Percentiles rank a stretch among this genome's conserved stretches.
These are phyloP conservation scores for Trametes cubensis DNA, from an alignment of 768 basidiomycete species.

Conservation along the genomic window DNA sequence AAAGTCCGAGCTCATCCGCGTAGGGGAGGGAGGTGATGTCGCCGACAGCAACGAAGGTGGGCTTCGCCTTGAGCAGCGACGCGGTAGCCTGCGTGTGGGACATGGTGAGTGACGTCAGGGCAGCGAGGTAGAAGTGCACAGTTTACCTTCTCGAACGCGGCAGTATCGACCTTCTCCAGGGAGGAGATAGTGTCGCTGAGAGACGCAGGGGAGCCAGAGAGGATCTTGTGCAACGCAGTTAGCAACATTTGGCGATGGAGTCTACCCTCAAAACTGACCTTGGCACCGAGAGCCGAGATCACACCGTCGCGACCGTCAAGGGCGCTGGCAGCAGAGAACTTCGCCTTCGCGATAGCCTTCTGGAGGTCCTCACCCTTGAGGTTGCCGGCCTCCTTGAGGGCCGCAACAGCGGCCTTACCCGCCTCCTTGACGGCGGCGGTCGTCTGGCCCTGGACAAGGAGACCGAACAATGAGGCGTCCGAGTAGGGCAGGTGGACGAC, in stretches of 20 bases:
- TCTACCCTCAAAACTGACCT: conserved; percentile 46
- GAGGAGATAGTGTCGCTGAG: conserved; percentile 65
- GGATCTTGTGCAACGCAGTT: conserved; percentile 48
- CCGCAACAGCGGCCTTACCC: conserved; percentile 67
- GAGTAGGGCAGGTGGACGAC: conserved; percentile 86
- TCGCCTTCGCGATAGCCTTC: conserved; percentile 85
- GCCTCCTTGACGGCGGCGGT: conserved; percentile 66
- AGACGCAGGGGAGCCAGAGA: conserved; percentile 58
- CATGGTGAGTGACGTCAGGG: background rate
- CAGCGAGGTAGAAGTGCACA: background rate
- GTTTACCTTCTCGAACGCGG: conserved; percentile 72
- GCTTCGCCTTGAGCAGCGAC: conserved; percentile 70
- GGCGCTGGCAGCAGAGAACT: conserved; percentile 74
- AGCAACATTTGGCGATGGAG: background rate
- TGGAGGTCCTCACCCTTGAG: conserved; percentile 67
- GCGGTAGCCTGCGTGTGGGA: conserved; percentile 54
- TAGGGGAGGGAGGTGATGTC: conserved; percentile 77
- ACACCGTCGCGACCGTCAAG: conserved; percentile 73
- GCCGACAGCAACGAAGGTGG: conserved; percentile 87
- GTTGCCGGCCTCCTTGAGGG: conserved; percentile 53
- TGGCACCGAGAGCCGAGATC: conserved; percentile 59
- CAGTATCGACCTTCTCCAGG: conserved; percentile 68
- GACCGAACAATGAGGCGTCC: conserved; percentile 86
- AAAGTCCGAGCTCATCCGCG: conserved; percentile 83
- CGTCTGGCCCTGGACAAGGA: conserved; percentile 74